Conservation (phyloP, 2,329 filamentous ascomycete species). For the Colletotrichum higginsianum region DNA sequence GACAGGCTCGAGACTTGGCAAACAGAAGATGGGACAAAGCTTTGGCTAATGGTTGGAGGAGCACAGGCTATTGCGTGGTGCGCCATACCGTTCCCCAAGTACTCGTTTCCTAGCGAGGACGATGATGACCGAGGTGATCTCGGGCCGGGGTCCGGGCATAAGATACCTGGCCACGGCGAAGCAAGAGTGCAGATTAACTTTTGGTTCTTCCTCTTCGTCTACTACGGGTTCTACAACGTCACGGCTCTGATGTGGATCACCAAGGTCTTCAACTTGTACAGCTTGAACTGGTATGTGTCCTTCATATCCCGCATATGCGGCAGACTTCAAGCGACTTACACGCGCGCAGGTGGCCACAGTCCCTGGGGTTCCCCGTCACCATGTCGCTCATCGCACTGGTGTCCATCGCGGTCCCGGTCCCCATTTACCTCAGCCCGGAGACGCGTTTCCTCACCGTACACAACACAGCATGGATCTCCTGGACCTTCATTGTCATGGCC, state of each 20-base stretch:
- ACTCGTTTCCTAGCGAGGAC: conserved; percentile 64
- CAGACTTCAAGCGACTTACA: background rate
- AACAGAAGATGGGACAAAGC: conserved; percentile 30
- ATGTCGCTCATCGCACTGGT: conserved; percentile 72
- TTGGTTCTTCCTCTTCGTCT: conserved; percentile 80
- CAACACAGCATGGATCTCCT: conserved; percentile 79
- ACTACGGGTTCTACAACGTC: conserved; percentile 79
- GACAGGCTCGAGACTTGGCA: background rate
- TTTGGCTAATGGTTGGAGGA: conserved; percentile 16
- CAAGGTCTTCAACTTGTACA: conserved; percentile 80
- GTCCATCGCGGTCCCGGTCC: conserved; percentile 72
- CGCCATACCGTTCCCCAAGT: conserved; percentile 76
- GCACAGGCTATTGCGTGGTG: conserved; percentile 74
- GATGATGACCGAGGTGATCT: conserved; percentile 52
- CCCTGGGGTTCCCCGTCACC: conserved; percentile 75
- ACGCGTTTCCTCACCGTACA: conserved; percentile 69
- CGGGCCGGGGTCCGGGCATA: conserved; percentile 52
- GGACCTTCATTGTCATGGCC: conserved; percentile 80
- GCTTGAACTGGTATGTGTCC: conserved; percentile 70
- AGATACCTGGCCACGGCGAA: conserved; percentile 73
- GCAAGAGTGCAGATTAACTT: conserved; percentile 77
- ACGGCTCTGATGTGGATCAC: conserved; percentile 80
- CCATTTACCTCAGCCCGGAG: conserved; percentile 70
- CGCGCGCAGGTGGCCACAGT: conserved; percentile 69
- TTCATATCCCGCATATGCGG: background rate